These are phyloP conservation scores for Pythium vanterpoolii DNA, from an alignment of 352 stramenopile species.

Conservation along the genomic window DNA sequence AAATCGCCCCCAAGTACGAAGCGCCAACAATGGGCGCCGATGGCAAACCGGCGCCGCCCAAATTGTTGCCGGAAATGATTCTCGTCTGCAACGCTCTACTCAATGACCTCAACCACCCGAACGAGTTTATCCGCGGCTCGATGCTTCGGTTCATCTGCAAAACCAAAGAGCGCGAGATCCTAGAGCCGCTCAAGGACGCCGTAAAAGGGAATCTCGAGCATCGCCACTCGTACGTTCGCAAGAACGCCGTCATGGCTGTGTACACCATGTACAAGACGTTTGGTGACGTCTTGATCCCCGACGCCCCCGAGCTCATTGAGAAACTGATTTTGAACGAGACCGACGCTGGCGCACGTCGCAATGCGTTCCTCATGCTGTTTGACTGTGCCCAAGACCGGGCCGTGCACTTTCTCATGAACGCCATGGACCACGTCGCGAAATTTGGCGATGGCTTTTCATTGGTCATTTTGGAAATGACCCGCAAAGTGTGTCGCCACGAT, in stretches of 20 bases:
- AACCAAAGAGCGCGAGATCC: constrained; percentile 97
- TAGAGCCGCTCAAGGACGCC: constrained; percentile 85
- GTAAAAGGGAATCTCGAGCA: constrained; percentile 98
- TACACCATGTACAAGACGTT: constrained; percentile 98
- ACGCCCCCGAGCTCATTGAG: constrained; percentile 98
- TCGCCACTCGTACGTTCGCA: constrained; percentile 98
- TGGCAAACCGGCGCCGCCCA: constrained; percentile 55
- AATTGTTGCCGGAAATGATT: constrained; percentile 99
- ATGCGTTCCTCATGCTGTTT: constrained; percentile 99
- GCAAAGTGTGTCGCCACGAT: constrained; percentile 97
- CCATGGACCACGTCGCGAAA: constrained; percentile 94
- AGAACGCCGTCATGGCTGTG: constrained; percentile 97
- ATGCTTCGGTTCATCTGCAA: constrained; percentile 99
- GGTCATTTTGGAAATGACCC: constrained; percentile 98
- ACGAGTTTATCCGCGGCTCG: constrained; percentile 99
- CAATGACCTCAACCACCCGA: constrained; percentile 99
- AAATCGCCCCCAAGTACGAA: constrained; percentile 98
- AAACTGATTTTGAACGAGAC: constrained; percentile 94
- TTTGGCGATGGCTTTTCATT: constrained; percentile 98
- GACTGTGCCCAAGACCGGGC: constrained; percentile 97
- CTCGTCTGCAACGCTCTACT: constrained; percentile 99
- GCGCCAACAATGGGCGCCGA: constrained; percentile 28
- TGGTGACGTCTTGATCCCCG: constrained; percentile 93
- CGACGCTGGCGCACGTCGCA: constrained; percentile 93
- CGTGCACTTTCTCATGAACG: constrained; percentile 97